Evolutionary conservation across 441 rosid species (phyloP), one percentile per base, ranked within the genome.

Genomic region (Corymbia citriodora): DNA sequence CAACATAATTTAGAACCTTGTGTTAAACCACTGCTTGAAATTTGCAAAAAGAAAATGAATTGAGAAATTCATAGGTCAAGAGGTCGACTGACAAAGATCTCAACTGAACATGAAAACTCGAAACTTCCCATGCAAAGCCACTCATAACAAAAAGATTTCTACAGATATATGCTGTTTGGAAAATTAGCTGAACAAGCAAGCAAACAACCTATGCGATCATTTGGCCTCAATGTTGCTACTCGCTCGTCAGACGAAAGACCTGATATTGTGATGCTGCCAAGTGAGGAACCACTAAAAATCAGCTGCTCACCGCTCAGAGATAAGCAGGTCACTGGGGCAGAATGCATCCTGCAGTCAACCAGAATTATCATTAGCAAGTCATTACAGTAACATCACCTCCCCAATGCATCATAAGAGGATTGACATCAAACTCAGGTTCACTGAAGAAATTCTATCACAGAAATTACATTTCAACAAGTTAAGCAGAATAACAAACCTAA

Each of bases 271-370:
- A 97, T 94, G 94, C 96, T 94, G 53, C 99, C 99, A 36, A 93
- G 93, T 11, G 98, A 93, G 85, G 98, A 96, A 54, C 98, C 97
- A 89, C 97, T 93, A 88, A 97, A 88, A 91, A 96, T 93, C 91
- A 94, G 63, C 91, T 97, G 98, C 90, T 93, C 97, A 6, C 95
- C 96, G 82, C 95, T 93, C 93, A 97, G 90, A 65, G 96, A 92
- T 89, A 97, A 95, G 94, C 98, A 96, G 82, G 97, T 95, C 89
- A 96, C 92, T 27, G 99, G 94, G 90, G 96, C 96, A 83, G 92
- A 90, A 89, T 97, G 96, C 94, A 96, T 97, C 97, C 99, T 97
- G 95, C 90, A 92, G 92, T 86, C 29, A 8, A 45, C 59, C 88
- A 79, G 85, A 79, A 79, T 48, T 2, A 79, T 53, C 90, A 72